Evolutionary conservation across 2,329 filamentous ascomycete species (phyloP).

Genomic region (Nemania sp.): DNA sequence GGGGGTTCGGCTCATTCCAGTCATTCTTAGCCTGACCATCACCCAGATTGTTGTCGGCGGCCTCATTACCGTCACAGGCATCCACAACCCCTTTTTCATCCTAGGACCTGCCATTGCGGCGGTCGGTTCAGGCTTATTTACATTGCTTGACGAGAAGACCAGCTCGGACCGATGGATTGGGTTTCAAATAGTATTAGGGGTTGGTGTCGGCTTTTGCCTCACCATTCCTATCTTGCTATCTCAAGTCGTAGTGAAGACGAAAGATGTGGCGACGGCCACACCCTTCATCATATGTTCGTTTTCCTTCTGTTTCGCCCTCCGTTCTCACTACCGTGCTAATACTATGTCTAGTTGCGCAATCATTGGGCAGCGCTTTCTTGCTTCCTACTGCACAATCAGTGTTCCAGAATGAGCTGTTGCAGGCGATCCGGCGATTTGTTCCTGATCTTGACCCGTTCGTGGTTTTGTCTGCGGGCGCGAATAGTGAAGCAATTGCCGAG

Average conservation of each 20-base stretch:
- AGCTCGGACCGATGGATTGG: neutral
- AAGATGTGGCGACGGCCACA: conserved; percentile 34
- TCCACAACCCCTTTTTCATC: neutral
- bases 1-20: neutral
- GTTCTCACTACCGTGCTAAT: conserved; percentile 10
- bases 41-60: neutral
- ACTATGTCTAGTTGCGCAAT: conserved; percentile 26
- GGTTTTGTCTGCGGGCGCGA: conserved; percentile 32
- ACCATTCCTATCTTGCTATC: conserved; percentile 10
- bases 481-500: conserved; percentile 28
- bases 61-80: neutral
- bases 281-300: conserved; percentile 35
- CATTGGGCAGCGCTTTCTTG: conserved; percentile 32
- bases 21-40: neutral
- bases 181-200: conserved; percentile 2
- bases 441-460: conserved; percentile 24
- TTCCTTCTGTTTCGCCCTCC: neutral
- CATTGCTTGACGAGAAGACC: neutral
- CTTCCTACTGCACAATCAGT: conserved; percentile 32
- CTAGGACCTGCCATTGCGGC: neutral
- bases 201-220: neutral
- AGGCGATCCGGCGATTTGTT: conserved; percentile 26
- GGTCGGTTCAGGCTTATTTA: neutral
- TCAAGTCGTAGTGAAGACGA: conserved; percentile 33
- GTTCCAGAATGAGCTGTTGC: conserved; percentile 31